phyloP scores from a whole-genome alignment of 768 basidiomycete genomes.

The Russula abietina region DNA sequence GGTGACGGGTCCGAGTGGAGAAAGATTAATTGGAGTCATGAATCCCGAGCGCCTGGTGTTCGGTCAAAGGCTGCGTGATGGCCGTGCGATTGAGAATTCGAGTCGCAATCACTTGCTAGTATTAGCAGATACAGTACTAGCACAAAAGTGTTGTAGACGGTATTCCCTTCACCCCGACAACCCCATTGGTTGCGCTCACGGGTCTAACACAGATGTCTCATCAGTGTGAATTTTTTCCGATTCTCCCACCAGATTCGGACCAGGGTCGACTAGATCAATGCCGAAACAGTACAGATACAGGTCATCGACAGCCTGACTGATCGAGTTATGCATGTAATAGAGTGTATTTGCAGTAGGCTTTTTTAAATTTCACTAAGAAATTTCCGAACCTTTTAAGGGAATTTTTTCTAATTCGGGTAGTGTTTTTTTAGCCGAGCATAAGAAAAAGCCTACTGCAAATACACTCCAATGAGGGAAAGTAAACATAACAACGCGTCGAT shows the following conservation, averaged over 20 bases:
- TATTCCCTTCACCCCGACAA: not conserved
- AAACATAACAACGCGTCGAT: not conserved
- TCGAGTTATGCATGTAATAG: not conserved
- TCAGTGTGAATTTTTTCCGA: not conserved
- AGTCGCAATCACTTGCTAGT: too few species aligned
- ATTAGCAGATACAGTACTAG: too few species aligned
- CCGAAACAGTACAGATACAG: not conserved
- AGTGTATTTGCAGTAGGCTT: too few species aligned
- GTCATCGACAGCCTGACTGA: not conserved
- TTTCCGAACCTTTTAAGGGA: too few species aligned
- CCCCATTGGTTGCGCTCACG: not conserved
- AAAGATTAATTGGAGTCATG: not conserved
- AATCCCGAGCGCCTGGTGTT: not conserved
- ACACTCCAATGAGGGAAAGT: not conserved
- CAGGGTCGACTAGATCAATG: not conserved
- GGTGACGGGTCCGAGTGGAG: not conserved
- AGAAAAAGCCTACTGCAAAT: too few species aligned
- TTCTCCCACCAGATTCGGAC: too few species aligned
- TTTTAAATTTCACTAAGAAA: too few species aligned
- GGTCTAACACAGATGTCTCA: not conserved
- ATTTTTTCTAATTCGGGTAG: too few species aligned
- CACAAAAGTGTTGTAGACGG: too few species aligned
- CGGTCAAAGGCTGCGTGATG: not conserved
- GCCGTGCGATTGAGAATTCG: too few species aligned
- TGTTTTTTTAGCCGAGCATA: too few species aligned